Conservation (phyloP, 345 rosid genomes). For the Populus ilicifolia region DNA sequence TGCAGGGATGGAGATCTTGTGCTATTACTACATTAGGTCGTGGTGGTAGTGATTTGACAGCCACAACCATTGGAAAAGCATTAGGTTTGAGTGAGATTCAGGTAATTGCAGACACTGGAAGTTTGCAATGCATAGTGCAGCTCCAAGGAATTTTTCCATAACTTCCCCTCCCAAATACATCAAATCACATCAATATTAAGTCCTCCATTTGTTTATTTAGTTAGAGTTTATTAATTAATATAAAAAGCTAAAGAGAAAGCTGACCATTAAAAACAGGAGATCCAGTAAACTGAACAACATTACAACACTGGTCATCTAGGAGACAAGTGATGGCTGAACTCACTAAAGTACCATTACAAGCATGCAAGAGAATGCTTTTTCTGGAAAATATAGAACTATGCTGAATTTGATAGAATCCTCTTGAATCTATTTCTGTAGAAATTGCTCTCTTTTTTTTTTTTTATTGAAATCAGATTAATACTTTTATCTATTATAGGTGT, state of each 20-base stretch:
- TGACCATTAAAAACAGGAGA: not conserved
- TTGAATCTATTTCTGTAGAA: not conserved
- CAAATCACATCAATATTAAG: not conserved
- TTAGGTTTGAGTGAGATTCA: conserved; percentile 92
- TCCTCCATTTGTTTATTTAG: not conserved
- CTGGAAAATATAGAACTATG: not conserved
- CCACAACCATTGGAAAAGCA: conserved; percentile 96
- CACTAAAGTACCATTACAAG: not conserved
- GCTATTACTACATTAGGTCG: conserved; percentile 94
- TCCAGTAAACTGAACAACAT: not conserved
- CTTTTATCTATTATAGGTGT: conserved; percentile 51
- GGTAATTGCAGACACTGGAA: conserved; percentile 39
- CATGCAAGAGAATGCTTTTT: not conserved
- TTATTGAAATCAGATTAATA: conserved; percentile 1
- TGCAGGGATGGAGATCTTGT: conserved; percentile 89
- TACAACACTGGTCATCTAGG: not conserved
- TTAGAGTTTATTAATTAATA: not conserved
- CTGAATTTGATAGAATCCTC: conserved; percentile 1
- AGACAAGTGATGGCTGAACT: too few relatives aligned
- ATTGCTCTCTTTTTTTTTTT: conserved; percentile 10
- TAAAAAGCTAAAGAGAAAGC: not conserved
- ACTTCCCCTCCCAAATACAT: not conserved
- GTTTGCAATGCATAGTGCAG: not conserved
- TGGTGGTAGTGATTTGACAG: conserved; percentile 99
- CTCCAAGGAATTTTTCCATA: not conserved